phyloP scores from a whole-genome alignment of 2,329 filamentous ascomycete genomes.

The Aspergillus awamori region DNA sequence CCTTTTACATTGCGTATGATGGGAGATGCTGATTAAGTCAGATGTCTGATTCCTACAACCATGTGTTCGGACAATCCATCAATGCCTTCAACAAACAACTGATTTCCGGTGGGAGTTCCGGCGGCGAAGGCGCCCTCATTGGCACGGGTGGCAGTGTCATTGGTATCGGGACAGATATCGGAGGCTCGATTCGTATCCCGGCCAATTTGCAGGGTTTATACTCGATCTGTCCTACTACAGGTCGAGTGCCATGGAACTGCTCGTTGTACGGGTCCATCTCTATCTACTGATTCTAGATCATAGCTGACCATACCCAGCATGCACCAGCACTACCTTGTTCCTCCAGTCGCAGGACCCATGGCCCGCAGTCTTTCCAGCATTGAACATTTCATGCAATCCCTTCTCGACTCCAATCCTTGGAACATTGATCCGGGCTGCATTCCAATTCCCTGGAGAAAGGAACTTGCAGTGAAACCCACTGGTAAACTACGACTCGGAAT shows the following conservation, averaged over 20 bases:
- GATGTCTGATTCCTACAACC: slow-evolving; percentile 55
- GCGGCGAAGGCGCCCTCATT: slow-evolving; percentile 57
- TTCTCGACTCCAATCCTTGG: slow-evolving; percentile 27
- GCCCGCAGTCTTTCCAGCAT: slow-evolving; percentile 27
- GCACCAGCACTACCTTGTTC: slow-evolving; percentile 38
- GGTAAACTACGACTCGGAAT: slow-evolving; percentile 62
- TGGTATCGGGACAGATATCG: slow-evolving; percentile 59
- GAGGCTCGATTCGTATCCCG: slow-evolving; percentile 57
- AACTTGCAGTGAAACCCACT: slow-evolving; percentile 23
- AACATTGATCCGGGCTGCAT: slow-evolving; percentile 46
- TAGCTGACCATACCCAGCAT: slow-evolving; percentile 40
- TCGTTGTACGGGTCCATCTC: slow-evolving; percentile 19
- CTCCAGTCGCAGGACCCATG: slow-evolving; percentile 31
- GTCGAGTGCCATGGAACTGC: slow-evolving; percentile 34
- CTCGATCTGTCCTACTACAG: slow-evolving; percentile 40
- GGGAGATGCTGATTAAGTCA: not conserved
- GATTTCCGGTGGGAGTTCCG: slow-evolving; percentile 57
- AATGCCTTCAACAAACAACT: slow-evolving; percentile 53
- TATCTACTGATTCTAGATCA: not conserved
- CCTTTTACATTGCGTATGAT: not conserved
- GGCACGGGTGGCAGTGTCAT: slow-evolving; percentile 53
- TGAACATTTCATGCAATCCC: slow-evolving; percentile 34
- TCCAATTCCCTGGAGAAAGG: slow-evolving; percentile 34
- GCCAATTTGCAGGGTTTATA: slow-evolving; percentile 55
- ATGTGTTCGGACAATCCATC: slow-evolving; percentile 52